These are phyloP conservation scores for Populus davidiana DNA, from an alignment of 345 rosid species.

Conservation along the genomic window DNA sequence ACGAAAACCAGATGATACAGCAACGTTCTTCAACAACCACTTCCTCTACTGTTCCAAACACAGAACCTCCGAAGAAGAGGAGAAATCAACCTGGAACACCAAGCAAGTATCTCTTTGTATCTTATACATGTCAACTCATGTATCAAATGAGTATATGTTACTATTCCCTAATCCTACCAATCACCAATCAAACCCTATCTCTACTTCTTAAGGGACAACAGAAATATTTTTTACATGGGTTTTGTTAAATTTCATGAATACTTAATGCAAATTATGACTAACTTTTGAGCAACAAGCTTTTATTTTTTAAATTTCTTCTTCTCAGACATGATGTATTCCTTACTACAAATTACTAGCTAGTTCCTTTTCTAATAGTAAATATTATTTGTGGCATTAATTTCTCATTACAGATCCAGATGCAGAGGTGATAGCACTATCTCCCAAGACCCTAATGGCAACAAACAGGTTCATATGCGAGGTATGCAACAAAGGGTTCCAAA, in stretches of 20 bases:
- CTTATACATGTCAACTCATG: neutral
- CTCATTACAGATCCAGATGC: conserved; percentile 29
- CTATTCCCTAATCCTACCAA: neutral
- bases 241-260: neutral
- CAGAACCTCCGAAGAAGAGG: conserved; percentile 18
- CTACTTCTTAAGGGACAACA: neutral
- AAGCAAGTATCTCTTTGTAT: conserved; percentile 14
- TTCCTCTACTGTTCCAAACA: conserved; percentile 10
- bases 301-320: neutral
- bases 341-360: neutral
- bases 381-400: neutral
- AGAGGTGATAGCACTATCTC: conserved; percentile 27
- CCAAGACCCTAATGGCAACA: conserved; percentile 30
- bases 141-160: neutral
- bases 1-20: conserved; percentile 9
- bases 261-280: neutral
- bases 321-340: neutral
- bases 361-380: neutral
- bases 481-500: conserved; percentile 29
- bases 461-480: conserved; percentile 31
- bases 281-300: neutral
- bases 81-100: conserved; percentile 30
- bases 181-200: neutral
- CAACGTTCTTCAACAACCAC: conserved; percentile 13
- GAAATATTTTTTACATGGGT: neutral